Base-by-base conservation (phyloP, 805 yeast genomes). In the Candida easanensis region DNA sequence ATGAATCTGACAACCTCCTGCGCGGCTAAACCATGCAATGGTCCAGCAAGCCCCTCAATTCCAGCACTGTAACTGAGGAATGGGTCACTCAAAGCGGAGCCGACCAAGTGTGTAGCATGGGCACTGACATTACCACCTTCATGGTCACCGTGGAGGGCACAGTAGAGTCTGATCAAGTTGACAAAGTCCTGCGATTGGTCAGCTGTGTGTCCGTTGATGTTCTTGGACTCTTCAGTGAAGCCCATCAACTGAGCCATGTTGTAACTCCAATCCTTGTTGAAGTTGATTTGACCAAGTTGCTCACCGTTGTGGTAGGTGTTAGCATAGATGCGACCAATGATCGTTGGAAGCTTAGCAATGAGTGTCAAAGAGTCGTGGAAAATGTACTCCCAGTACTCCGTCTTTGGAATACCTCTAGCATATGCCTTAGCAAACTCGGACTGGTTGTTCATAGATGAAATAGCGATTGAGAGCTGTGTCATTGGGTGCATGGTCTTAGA, bases 111-210 rank as follows among this genome's bases (percentile, higher is more conserved):
- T 51, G 90, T 82, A 51, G 90, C 71, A 70, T 84, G 91, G 26
- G 90, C 88, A 44, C 88, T 80, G 41, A 84, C 91, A 60, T 84
- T 84, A 53, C 91, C 91, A 65, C 90, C 90, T 69, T 83, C 90
- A 67, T 83, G 90, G 63, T 84, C 90, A 35, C 84, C 80, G 71
- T 84, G 90, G 56, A 83, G 71, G 45, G 89, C 82, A 60, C 80
- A 76, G 71, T 83, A 83, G 54, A 83, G 70, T 64, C 90, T 74
- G 70, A 84, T 71, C 56, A 85, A 70, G 62, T 85, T 86, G 42
- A 79, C 75, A 62, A 84, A 84, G 60, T 79, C 84, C 38, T 52
- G 47, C 57, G 77, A 72, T 49, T 69, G 76, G 41, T 73, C 68
- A 0, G 26, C 34, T 7, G 53, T 39, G 10, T 66, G 48, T 25